Percentiles rank a stretch among this genome's conserved stretches.
These are phyloP conservation scores for Aspergillus ruber DNA, from an alignment of 2,329 filamentous ascomycete genomes.

Conservation along the genomic window DNA sequence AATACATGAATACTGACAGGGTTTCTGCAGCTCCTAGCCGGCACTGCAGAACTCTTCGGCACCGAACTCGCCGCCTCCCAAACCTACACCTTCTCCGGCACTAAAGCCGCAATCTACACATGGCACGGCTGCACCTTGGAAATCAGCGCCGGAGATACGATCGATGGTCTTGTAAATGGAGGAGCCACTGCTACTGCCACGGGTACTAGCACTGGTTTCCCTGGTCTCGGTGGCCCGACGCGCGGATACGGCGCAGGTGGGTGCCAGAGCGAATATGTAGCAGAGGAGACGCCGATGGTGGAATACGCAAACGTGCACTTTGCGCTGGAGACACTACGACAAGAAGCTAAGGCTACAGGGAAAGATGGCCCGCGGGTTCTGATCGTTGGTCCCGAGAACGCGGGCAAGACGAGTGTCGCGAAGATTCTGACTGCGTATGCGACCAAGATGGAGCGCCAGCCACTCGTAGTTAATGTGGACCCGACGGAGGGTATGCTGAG, in stretches of 20 bases:
- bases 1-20: not conserved
- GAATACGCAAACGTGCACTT: conserved; percentile 82
- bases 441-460: conserved; percentile 65
- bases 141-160: conserved; percentile 56
- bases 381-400: conserved; percentile 68
- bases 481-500: conserved; percentile 72
- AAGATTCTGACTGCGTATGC: conserved; percentile 76
- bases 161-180: conserved; percentile 29
- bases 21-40: conserved; percentile 56
- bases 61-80: conserved; percentile 81
- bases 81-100: conserved; percentile 72
- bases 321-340: conserved; percentile 68
- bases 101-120: conserved; percentile 82
- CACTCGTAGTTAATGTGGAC: conserved; percentile 78
- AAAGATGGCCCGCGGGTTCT: conserved; percentile 71
- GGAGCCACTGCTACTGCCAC: conserved; percentile 16
- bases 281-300: conserved; percentile 75
- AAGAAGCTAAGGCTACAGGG: conserved; percentile 47
- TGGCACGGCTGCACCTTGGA: conserved; percentile 88
- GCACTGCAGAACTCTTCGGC: conserved; percentile 88
- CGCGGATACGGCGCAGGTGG: conserved; percentile 49
- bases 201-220: conserved; percentile 10
- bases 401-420: conserved; percentile 76
- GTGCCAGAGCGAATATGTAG: conserved; percentile 60
- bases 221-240: conserved; percentile 1